phyloP scores from a whole-genome alignment of 805 yeast genomes.

The Teunomyces aglyptinius region DNA sequence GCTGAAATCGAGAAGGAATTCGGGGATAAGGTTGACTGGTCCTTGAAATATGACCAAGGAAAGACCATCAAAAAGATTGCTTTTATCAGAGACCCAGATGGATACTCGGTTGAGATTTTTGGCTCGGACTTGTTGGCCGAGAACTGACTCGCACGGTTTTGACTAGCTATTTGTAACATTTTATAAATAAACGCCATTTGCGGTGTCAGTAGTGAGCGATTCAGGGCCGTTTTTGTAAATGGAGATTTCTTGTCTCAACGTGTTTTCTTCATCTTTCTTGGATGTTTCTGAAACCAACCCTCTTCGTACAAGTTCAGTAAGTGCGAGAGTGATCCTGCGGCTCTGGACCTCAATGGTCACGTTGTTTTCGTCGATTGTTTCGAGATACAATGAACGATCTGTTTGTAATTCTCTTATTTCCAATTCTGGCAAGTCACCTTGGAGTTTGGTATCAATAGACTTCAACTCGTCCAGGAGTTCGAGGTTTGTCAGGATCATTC shows the following conservation, averaged over 20 bases:
- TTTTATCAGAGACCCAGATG: conserved; percentile 85
- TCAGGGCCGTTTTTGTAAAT: not conserved
- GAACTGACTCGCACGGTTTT: not conserved
- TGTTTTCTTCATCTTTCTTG: not conserved
- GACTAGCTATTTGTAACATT: not conserved
- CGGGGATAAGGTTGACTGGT: conserved; percentile 51
- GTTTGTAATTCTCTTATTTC: not conserved
- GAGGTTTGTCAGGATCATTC: conserved; percentile 1
- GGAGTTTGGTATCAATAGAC: not conserved
- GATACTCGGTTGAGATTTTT: conserved; percentile 77
- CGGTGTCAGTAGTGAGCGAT: not conserved
- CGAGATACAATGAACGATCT: not conserved
- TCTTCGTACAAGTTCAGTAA: conserved; percentile 1
- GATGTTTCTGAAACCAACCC: not conserved
- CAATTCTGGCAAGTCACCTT: not conserved
- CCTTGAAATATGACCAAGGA: conserved; percentile 55
- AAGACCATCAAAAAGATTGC: conserved; percentile 56
- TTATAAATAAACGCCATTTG: not conserved
- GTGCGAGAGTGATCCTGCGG: not conserved
- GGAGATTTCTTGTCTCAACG: not conserved
- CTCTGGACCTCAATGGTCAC: not conserved
- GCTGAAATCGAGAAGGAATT: conserved; percentile 47
- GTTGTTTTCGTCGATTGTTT: not conserved
- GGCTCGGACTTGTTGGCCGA: conserved; percentile 33
- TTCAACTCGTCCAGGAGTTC: not conserved